These are phyloP conservation scores for Rhizopus stolonifer DNA, from an alignment of 371 early-diverging fungal species.

Conservation along the genomic window DNA sequence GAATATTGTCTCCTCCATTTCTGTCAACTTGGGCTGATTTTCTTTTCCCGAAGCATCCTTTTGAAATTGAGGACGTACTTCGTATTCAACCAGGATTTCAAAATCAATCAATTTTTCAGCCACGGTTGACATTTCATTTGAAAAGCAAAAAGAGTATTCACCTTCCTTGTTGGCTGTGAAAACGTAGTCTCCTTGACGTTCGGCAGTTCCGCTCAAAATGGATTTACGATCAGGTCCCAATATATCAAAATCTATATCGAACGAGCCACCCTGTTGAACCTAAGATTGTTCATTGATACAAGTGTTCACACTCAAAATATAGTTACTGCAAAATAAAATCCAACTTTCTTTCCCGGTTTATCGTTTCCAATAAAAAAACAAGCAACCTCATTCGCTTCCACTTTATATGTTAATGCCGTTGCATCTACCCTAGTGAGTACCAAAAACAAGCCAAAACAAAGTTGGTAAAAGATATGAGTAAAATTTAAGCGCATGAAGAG, in stretches of 20 bases:
- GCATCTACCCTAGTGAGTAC: constrained; percentile 22
- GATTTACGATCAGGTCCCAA: constrained; percentile 60
- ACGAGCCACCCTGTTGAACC: constrained; percentile 88
- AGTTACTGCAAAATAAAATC: constrained; percentile 94
- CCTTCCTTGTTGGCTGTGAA: constrained; percentile 77
- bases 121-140: constrained; percentile 82
- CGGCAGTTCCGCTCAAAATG: constrained; percentile 69
- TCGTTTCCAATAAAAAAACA: constrained; percentile 78
- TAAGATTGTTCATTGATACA: constrained; percentile 21
- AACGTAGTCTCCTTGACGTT: constrained; percentile 88
- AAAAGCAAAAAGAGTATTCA: constrained; percentile 91
- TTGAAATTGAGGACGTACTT: constrained; percentile 40
- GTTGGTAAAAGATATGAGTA: not conserved
- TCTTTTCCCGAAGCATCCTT: constrained; percentile 21
- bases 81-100: constrained; percentile 84
- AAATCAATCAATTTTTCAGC: constrained; percentile 87
- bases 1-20: constrained; percentile 67
- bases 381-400: constrained; percentile 83
- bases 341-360: constrained; percentile 78
- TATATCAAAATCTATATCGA: constrained; percentile 86
- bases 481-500: not conserved
- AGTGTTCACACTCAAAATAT: not conserved
- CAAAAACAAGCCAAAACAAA: not conserved
- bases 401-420: constrained; percentile 80
- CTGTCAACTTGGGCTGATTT: constrained; percentile 25